phyloP scores from a whole-genome alignment of 2,329 filamentous ascomycete genomes.

The Conoideocrella luteorostrata region DNA sequence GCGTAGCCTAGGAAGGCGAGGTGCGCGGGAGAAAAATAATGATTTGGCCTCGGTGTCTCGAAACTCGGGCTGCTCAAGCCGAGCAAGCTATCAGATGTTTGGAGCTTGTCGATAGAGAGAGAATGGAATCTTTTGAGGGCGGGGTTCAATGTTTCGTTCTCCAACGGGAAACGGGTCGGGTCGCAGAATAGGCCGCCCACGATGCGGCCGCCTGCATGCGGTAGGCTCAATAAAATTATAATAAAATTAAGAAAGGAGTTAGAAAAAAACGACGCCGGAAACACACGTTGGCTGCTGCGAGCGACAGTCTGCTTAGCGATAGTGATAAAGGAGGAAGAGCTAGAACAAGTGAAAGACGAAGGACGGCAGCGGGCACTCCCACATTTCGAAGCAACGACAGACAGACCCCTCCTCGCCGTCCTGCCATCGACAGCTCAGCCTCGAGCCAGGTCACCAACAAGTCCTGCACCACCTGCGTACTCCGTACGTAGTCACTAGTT shows the following conservation, averaged over 20 bases:
- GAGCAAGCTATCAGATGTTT: constrained; percentile 3
- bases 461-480: too few species aligned
- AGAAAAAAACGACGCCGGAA: not conserved
- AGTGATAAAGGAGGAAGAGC: not conserved
- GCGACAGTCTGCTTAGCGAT: not conserved
- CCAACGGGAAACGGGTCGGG: constrained; percentile 2
- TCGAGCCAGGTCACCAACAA: too few species aligned
- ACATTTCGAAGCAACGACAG: too few species aligned
- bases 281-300: not conserved
- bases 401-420: not conserved
- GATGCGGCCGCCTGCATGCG: constrained; percentile 8
- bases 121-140: not conserved
- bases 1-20: not conserved
- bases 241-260: not conserved
- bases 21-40: not conserved
- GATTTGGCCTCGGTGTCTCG: not conserved
- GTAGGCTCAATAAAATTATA: not conserved
- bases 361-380: too few species aligned
- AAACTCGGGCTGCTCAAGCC: not conserved
- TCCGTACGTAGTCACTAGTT: too few species aligned
- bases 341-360: not conserved
- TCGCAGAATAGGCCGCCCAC: constrained; percentile 17
- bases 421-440: not conserved
- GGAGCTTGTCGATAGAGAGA: constrained; percentile 3
- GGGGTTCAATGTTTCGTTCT: not conserved